phyloP scores from a whole-genome alignment of 208 protist species.

The Paratrypanosoma confusum region DNA sequence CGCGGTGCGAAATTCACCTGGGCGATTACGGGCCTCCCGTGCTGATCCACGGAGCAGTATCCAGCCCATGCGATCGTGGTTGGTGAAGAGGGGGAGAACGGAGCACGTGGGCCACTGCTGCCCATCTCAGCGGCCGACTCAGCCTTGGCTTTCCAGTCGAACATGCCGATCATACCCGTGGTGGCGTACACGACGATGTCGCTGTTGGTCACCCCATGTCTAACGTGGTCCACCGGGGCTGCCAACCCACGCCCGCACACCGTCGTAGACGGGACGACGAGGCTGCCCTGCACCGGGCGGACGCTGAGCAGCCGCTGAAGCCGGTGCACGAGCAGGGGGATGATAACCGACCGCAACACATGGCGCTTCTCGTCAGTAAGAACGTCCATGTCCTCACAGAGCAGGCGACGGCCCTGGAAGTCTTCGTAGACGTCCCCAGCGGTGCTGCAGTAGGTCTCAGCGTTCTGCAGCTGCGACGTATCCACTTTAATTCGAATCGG shows the following conservation, averaged over 20 bases:
- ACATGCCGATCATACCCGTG: no score
- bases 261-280: conserved; percentile 12
- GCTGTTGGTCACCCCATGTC: conserved; percentile 16
- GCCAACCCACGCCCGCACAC: conserved; percentile 15
- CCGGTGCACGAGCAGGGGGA: conserved; percentile 13
- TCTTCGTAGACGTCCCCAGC: conserved; percentile 13
- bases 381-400: conserved; percentile 23
- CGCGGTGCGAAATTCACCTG: conserved; percentile 43
- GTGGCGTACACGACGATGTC: conserved; percentile 57
- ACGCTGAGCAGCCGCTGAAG: conserved; percentile 26
- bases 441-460: conserved; percentile 13
- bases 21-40: conserved; percentile 27
- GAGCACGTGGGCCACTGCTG: no score
- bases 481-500: conserved; percentile 36
- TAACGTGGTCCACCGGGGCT: conserved; percentile 20
- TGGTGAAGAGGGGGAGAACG: no score
- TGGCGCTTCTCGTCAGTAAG: conserved; percentile 28
- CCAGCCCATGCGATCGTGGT: conserved; percentile 34
- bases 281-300: neutral
- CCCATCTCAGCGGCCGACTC: no score
- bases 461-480: conserved; percentile 16
- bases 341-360: conserved; percentile 16
- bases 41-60: conserved; percentile 22
- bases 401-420: conserved; percentile 20
- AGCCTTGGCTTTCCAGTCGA: no score